Evolutionary conservation across 225 moss, liverwort and hornwort genomes (phyloP).

Genomic region (Polytrichum commune): DNA sequence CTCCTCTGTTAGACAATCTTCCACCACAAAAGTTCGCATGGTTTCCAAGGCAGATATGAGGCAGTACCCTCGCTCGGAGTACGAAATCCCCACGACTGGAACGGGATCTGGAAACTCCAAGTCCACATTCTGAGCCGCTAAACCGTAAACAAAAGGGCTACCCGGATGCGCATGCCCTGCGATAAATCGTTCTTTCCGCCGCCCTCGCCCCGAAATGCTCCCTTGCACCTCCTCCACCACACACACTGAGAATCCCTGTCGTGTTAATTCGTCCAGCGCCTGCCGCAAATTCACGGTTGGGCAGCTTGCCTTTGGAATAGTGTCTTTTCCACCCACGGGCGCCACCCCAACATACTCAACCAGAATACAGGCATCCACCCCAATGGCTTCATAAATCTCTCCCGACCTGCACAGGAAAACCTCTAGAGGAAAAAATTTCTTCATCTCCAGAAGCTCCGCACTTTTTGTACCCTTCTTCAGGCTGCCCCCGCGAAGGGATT

Average conservation of each 20-base stretch:
- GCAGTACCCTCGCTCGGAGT: constrained; percentile 63
- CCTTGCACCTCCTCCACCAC: constrained; percentile 94
- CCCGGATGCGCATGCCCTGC: constrained; percentile 94
- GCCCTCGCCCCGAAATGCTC: constrained; percentile 41
- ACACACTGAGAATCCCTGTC: constrained; percentile 85
- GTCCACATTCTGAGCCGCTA: constrained; percentile 79
- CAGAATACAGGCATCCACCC: constrained; percentile 82
- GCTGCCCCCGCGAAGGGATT: constrained; percentile 60
- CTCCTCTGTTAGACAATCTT: constrained; percentile 87
- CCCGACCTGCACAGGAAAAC: constrained; percentile 77
- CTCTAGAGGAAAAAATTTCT: constrained; percentile 73
- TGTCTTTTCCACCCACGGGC: constrained; percentile 71
- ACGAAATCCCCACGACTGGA: constrained; percentile 60
- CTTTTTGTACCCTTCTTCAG: constrained; percentile 67
- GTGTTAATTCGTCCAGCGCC: constrained; percentile 73
- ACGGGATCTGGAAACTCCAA: constrained; percentile 88
- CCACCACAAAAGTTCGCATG: constrained; percentile 71
- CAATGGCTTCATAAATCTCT: constrained; percentile 78
- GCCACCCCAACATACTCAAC: constrained; percentile 83
- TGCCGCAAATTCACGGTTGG: constrained; percentile 78
- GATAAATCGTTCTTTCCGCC: constrained; percentile 82
- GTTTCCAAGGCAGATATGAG: constrained; percentile 72
- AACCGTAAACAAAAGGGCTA: constrained; percentile 82
- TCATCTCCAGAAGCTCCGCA: constrained; percentile 68
- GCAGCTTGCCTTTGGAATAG: constrained; percentile 80